A percentile compares a stretch with the other conserved stretches of the same genome.
phyloP scores from a whole-genome alignment of 1,139 yeast genomes.

The Pneumocystis canis region DNA sequence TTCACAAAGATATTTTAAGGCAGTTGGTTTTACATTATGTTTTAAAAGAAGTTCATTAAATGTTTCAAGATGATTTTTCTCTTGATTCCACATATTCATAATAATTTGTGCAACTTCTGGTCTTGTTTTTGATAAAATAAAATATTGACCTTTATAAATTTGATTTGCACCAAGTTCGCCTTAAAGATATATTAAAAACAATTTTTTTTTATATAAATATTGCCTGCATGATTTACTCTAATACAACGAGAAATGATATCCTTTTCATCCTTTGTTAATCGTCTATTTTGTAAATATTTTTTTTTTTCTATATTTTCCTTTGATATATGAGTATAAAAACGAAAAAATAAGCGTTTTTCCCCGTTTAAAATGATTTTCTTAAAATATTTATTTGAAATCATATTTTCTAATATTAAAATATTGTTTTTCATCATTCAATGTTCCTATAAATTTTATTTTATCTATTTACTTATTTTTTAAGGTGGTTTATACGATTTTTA shows the following conservation, averaged over 20 bases:
- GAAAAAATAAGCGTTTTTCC: neutral
- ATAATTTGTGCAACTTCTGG: constrained; percentile 52
- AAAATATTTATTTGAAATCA: neutral
- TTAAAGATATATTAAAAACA: neutral
- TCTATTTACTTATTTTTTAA: no score
- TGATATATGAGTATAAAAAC: neutral
- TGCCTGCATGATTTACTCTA: neutral
- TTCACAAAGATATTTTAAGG: constrained; percentile 87
- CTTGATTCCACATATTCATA: constrained; percentile 98
- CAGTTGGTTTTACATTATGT: constrained; percentile 77
- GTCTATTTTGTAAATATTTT: neutral
- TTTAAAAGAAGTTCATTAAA: constrained; percentile 63
- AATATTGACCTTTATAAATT: constrained; percentile 81
- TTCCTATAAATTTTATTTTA: no score
- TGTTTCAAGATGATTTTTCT: constrained; percentile 72
- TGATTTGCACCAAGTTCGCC: constrained; percentile 97
- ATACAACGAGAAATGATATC: neutral
- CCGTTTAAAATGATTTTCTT: neutral
- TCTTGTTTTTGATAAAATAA: constrained; percentile 49
- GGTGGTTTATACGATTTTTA: no score
- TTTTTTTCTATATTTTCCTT: neutral
- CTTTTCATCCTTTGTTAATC: neutral
- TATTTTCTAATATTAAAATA: neutral
- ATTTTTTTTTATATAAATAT: neutral
- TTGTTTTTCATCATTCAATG: neutral